Evolutionary conservation across 2,329 filamentous ascomycete genomes (phyloP).

Genomic region (Anthostomella pinea): DNA sequence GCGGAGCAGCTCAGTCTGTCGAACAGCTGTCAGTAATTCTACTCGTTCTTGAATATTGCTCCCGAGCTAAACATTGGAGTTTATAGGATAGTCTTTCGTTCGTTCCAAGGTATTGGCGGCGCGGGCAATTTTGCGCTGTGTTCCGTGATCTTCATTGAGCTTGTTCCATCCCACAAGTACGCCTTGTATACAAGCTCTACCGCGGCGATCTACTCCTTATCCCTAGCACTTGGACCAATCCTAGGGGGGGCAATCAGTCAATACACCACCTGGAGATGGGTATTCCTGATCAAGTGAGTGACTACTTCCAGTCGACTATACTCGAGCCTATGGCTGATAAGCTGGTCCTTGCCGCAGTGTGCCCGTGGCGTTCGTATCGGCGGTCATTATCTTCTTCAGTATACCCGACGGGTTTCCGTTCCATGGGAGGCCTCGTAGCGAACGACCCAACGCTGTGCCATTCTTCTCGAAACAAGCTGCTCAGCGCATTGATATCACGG

Average conservation of each 20-base stretch:
- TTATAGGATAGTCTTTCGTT: conserved; percentile 22
- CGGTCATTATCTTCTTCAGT: neutral
- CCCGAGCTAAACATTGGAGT: neutral
- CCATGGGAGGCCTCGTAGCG: neutral
- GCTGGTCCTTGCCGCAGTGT: no score
- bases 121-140: conserved; percentile 23
- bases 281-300: conserved; percentile 21
- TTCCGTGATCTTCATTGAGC: conserved; percentile 17
- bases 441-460: neutral
- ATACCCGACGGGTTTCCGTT: conserved; percentile 5
- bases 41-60: neutral
- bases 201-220: conserved; percentile 12
- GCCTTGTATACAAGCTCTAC: conserved; percentile 9
- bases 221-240: conserved; percentile 17
- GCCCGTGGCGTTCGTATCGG: neutral
- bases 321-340: no score
- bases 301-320: no score
- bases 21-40: conserved; percentile 2
- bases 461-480: neutral
- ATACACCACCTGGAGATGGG: conserved; percentile 20
- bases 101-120: conserved; percentile 28
- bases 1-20: conserved; percentile 1
- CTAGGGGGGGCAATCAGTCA: conserved; percentile 21
- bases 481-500: conserved; percentile 2
- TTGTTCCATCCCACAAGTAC: conserved; percentile 17